Base-by-base conservation (phyloP, 805 yeast species). In the Phaffomyces thermotolerans region DNA sequence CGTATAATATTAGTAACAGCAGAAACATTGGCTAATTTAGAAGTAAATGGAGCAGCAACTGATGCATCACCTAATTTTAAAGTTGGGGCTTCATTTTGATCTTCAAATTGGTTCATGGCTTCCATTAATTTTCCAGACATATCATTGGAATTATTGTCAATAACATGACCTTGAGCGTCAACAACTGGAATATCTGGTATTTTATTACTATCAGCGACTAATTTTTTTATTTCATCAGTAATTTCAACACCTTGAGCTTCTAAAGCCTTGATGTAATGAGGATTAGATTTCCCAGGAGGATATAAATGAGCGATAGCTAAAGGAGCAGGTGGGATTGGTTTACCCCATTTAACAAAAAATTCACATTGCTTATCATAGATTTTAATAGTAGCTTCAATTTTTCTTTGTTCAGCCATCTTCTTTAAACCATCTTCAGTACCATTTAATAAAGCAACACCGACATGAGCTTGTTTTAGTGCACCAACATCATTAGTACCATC, bases 401-500 rank as follows among this genome's bases (percentile, higher is more conserved):
- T 82, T 58, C 84, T 79, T 64, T 79, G 77, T 51, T 91, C 97
- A 42, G 84, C 87, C 46, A 90, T 77, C 66, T 89, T 87, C 67
- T 84, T 84, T 79, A 93, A 72, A 38, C 95, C 84, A 42, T 87
- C 96, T 60, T 86, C 95, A 44, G 99, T 90, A 67, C 98, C 99
- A 59, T 93, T 93, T 63, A 93, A 75, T 54, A 93, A 71, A n/a
- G 99, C 99, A 62, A 93, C 86, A 72, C 99, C 99, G 59, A 93
- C 84, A 60, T 93, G 95, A 2, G 99, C 98, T 70, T 93, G 98
- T 65, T 93, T 93, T 67, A 93, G 77, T 43, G 99, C 99, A 66
- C 99, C 99, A 40, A 93, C 99, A 72, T 93, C 99, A 62, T 93
- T 93, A n/a, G 99, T 93, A 67, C 99, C 99, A 68, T 93, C 99